Evolutionary conservation across 1,284 basidiomycete genomes (phyloP), one percentile per base, ranked within the genome.

Genomic region (Irpex lacteus): DNA sequence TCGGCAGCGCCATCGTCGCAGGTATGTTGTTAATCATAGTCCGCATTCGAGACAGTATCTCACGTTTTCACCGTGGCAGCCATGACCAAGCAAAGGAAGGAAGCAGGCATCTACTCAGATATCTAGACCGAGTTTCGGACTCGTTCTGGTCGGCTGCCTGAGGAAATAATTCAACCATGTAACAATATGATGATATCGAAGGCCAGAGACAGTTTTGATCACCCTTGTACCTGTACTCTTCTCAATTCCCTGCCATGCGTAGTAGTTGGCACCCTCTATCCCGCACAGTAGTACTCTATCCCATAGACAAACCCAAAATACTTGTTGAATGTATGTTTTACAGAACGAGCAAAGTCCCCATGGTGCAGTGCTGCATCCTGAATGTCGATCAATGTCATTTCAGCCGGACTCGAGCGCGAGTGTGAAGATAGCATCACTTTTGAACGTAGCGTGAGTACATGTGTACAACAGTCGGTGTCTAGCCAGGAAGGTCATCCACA

Each of bases 1-100:
- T 98, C 49, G 96, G 96, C n/a, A 94, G 91, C 69, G 95, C 95
- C 3, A 96, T 98, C 74, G 97, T 98, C 69, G 96, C 95, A 40
- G 92, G 93, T 92, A 66, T 69, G 88, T 80, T 44, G 8, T 11
- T 11, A 47, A 34, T 26, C 19, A 13, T 15, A 38, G 49, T 52
- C 6, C 57, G 60, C 34, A 60, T 47, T 32, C 26, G 32, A 57
- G 53, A 11, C 47, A 36, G 34, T n/a, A 47, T 19, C 55, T 57
- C 15, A 26, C 32, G 6, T 38, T 4, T 58, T 52, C 40, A 6
- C 4, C 34, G 50, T 5, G 67, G 21, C 11, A 83, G 87, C 87
- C 34, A 89, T 89, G 87, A 89, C 87, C 47, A 86, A 86, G 73
- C 76, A 76, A 66, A 80, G 87, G 66, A 84, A 85, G 71, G 82